Conservation (phyloP, 2,329 filamentous ascomycete species). For the Aspergillus arachidicola region DNA sequence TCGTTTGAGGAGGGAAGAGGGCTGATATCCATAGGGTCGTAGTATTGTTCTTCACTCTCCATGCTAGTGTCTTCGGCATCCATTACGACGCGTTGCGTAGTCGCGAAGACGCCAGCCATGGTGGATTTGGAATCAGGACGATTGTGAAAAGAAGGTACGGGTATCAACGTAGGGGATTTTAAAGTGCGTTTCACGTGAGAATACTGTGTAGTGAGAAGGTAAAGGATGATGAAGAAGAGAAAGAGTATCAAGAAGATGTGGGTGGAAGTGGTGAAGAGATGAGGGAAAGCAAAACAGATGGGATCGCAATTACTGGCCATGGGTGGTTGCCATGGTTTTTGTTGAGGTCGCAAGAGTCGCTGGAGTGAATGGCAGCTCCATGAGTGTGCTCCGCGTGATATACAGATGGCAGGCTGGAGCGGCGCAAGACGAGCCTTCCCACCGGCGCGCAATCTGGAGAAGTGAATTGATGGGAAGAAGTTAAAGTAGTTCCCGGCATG, state of each 20-base stretch:
- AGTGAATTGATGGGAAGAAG: slow-evolving; percentile 6
- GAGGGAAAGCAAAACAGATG: slow-evolving; percentile 17
- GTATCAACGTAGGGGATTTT: background rate
- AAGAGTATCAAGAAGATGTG: background rate
- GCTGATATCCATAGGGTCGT: slow-evolving; percentile 24
- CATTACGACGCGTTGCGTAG: slow-evolving; percentile 9
- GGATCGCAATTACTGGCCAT: slow-evolving; percentile 17
- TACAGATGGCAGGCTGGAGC: background rate
- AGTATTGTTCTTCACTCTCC: background rate
- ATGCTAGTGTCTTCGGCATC: slow-evolving; percentile 6
- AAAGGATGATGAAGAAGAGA: slow-evolving; percentile 8
- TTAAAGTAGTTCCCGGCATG: slow-evolving; percentile 7
- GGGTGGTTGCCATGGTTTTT: slow-evolving; percentile 16
- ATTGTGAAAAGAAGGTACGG: background rate
- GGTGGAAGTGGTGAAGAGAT: background rate
- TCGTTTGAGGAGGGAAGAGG: slow-evolving; percentile 1
- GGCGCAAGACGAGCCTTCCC: slow-evolving; percentile 1
- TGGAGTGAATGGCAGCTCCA: slow-evolving; percentile 11
- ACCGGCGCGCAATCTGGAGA: slow-evolving; percentile 3
- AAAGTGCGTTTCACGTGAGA: background rate
- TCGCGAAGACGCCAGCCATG: slow-evolving; percentile 17
- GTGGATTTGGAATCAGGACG: background rate
- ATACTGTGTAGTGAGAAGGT: background rate
- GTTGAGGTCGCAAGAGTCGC: slow-evolving; percentile 15
- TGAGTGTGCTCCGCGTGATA: slow-evolving; percentile 7